A percentile compares a stretch with the other conserved stretches of the same genome.
phyloP scores from a whole-genome alignment of 768 basidiomycete species.

The Paxillus rubicundulus region DNA sequence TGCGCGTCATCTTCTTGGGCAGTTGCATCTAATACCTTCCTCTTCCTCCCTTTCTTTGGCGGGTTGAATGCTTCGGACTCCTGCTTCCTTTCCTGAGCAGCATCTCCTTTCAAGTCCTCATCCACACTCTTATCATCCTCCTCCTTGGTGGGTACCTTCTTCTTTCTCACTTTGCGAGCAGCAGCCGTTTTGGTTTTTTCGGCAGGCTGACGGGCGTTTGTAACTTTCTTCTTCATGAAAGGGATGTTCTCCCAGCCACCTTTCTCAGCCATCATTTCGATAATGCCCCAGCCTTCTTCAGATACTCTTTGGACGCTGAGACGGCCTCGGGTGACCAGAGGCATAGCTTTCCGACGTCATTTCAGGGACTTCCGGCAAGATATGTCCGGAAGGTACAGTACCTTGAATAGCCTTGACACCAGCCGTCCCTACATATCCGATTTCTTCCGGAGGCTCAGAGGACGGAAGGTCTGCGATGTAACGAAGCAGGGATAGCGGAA shows the following conservation, averaged over 20 bases:
- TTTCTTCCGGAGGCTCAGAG: conserved; percentile 43
- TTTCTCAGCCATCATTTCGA: conserved; percentile 56
- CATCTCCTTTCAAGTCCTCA: conserved; percentile 1
- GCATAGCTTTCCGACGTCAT: conserved; percentile 54
- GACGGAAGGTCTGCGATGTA: conserved; percentile 47
- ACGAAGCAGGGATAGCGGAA: conserved; percentile 74
- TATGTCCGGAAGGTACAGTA: conserved; percentile 26
- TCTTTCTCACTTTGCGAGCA: neutral
- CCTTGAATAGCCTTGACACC: conserved; percentile 66
- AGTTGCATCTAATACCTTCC: conserved; percentile 14
- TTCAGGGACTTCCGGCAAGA: conserved; percentile 3
- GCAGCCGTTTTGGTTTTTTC: neutral
- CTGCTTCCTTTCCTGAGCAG: neutral
- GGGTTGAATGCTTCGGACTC: neutral
- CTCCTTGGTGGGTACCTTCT: neutral
- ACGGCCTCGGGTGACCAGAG: conserved; percentile 74
- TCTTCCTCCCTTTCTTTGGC: conserved; percentile 18
- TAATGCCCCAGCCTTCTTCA: conserved; percentile 59
- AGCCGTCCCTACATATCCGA: conserved; percentile 65
- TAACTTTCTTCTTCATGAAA: conserved; percentile 37
- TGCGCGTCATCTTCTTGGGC: conserved; percentile 5
- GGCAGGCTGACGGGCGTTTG: neutral
- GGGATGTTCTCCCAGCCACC: conserved; percentile 76
- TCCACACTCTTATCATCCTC: conserved; percentile 4
- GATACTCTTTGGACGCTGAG: conserved; percentile 85